These are phyloP conservation scores for Neurospora terricola DNA, from an alignment of 495 filamentous ascomycete genomes.

Conservation along the genomic window DNA sequence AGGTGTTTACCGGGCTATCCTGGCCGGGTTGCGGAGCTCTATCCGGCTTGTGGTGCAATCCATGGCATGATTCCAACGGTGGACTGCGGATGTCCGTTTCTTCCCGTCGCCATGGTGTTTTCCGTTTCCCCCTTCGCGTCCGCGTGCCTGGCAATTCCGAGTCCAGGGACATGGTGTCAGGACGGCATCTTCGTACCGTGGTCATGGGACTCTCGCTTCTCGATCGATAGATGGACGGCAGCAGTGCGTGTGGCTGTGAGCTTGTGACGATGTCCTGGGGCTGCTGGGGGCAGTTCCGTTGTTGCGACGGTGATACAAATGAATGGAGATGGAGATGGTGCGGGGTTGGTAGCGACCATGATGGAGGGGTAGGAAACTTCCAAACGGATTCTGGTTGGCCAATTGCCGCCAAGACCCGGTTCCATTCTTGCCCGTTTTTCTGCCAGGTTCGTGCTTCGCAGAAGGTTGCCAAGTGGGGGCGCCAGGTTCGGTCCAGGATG, in stretches of 20 bases:
- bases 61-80: neutral
- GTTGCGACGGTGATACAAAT: neutral
- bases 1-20: neutral
- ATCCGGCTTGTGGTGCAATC: neutral
- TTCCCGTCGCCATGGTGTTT: slow-evolving; percentile 1
- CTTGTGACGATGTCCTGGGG: neutral
- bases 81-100: neutral
- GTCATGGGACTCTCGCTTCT: neutral
- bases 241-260: neutral
- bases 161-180: neutral
- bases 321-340: neutral
- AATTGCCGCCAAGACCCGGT: neutral
- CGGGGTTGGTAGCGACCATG: neutral
- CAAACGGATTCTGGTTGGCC: neutral
- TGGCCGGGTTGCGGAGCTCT: neutral
- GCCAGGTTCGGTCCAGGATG: neutral
- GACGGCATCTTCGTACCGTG: neutral
- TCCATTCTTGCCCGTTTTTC: slow-evolving; percentile 4
- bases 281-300: neutral
- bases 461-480: slow-evolving; percentile 9
- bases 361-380: neutral
- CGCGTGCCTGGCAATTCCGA: slow-evolving; percentile 8
- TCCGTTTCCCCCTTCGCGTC: slow-evolving; percentile 6
- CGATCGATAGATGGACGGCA: slow-evolving; percentile 1
- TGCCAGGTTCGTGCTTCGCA: slow-evolving; percentile 7